A percentile compares a stretch with the other conserved stretches of the same genome.
Conservation (phyloP, 495 filamentous ascomycete species). For the Aspergillus biplanus region DNA sequence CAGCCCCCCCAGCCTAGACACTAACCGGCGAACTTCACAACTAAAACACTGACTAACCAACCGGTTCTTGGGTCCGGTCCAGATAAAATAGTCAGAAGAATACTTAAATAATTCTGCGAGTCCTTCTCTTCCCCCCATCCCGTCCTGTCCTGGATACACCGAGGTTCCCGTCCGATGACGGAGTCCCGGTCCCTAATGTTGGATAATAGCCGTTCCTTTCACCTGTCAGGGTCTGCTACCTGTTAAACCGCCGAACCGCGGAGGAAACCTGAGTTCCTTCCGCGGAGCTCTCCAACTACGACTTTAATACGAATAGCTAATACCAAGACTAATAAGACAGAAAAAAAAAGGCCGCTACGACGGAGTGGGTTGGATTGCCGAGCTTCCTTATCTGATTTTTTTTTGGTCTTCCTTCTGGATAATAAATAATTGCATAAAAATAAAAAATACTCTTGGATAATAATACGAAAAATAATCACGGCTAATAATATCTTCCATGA, state of each 20-base stretch:
- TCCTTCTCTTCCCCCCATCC: background rate
- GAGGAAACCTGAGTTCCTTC: slow-evolving; percentile 19
- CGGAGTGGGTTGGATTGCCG: too few relatives aligned
- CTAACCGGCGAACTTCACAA: background rate
- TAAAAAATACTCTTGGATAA: background rate
- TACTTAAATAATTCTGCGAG: background rate
- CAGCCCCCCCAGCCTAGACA: slow-evolving; percentile 15
- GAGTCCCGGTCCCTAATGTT: slow-evolving; percentile 20
- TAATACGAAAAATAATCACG: background rate
- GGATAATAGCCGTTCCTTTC: background rate
- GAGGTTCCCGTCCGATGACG: slow-evolving; percentile 36
- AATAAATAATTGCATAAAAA: too few relatives aligned
- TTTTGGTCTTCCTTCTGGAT: background rate
- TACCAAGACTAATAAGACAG: background rate
- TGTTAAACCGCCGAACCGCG: slow-evolving; percentile 25
- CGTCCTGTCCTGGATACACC: slow-evolving; percentile 10
- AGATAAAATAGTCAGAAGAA: slow-evolving; percentile 4
- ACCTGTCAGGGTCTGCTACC: slow-evolving; percentile 3
- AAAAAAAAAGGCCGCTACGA: too few relatives aligned
- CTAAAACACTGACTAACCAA: background rate
- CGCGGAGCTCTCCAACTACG: slow-evolving; percentile 11
- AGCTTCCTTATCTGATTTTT: slow-evolving; percentile 19
- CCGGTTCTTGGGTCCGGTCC: background rate
- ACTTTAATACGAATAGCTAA: background rate
- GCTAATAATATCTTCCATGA: too few relatives aligned